Base-by-base conservation (phyloP, 1,139 yeast species). In the Sugiyamaella xylanicola region DNA sequence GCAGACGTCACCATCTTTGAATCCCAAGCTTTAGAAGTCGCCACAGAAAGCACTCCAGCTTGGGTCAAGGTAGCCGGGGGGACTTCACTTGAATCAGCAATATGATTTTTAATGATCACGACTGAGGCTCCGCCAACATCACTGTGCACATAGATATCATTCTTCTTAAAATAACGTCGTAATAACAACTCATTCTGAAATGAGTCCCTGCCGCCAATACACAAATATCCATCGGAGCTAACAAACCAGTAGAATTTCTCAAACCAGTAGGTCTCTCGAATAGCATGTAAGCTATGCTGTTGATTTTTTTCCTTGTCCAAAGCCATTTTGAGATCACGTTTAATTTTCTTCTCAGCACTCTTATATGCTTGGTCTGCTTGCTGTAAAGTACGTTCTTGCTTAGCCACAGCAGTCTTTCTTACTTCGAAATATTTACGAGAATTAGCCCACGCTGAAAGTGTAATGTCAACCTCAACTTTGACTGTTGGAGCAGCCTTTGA, bases 231-330 rank as follows among this genome's bases (percentile, higher is more conserved):
- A 68, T 93, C 98, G 61, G 86, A 85, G 0, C 96, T 81, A 29
- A 91, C 78, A 68, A 93, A 93, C 99, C 99, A 93, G 66, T 77
- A 84, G 69, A 87, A 93, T 70, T 93, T 93, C 67, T 93, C 99
- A 74, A 95, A 95, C 88, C 97, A 92, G 65, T 77, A 86, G 48
- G 90, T 89, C 4, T 82, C 79, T 51, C 97, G 79, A 32, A 87
- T 75, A 39, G 81, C 84, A 59, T 82, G 85, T 58, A 90, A 75
- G 1, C 82, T 77, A 46, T 51, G 64, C 54, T 61, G 68, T 52
- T 52, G 62, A 53, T 83, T 86, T 56, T 79, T 80, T 56, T 86
- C 85, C 56, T 82, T 82, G 57, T 86, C 87, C 65, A 87, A 77
- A 47, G 83, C 80, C 64, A 80, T 83, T 54, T 82, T 82, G 63